Evolutionary conservation across 2,329 filamentous ascomycete genomes (phyloP).

Genomic region (Beauveria australis): DNA sequence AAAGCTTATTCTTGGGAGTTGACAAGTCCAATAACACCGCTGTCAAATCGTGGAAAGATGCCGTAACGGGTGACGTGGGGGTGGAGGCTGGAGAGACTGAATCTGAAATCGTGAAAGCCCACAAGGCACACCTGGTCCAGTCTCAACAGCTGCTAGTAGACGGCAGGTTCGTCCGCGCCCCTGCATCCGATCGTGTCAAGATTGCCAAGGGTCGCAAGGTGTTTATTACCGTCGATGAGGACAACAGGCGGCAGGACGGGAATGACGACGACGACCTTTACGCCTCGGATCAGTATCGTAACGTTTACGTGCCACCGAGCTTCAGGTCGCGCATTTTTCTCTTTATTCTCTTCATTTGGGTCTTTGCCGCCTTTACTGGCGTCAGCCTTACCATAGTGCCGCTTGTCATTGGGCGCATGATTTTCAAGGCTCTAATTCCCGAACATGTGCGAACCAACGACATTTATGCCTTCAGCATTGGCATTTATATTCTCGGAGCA

Average conservation of each 20-base stretch:
- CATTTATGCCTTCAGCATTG: slow-evolving; percentile 90
- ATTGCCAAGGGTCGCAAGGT: slow-evolving; percentile 77
- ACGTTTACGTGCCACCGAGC: slow-evolving; percentile 75
- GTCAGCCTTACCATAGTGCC: slow-evolving; percentile 80
- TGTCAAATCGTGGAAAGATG: slow-evolving; percentile 50
- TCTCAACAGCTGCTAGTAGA: slow-evolving; percentile 53
- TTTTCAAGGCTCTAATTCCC: slow-evolving; percentile 69
- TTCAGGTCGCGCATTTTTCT: slow-evolving; percentile 73
- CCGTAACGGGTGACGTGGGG: slow-evolving; percentile 40
- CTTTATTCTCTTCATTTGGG: slow-evolving; percentile 87
- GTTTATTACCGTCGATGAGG: slow-evolving; percentile 65
- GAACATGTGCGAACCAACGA: slow-evolving; percentile 74
- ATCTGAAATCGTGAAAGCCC: slow-evolving; percentile 27
- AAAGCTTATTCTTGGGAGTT: slow-evolving; percentile 38
- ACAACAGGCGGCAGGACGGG: slow-evolving; percentile 55
- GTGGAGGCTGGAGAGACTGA: slow-evolving; percentile 32
- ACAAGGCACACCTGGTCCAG: slow-evolving; percentile 38
- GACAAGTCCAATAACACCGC: slow-evolving; percentile 33
- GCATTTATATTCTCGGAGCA: slow-evolving; percentile 71
- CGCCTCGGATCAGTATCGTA: slow-evolving; percentile 53
- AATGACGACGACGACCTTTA: slow-evolving; percentile 42
- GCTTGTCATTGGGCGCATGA: slow-evolving; percentile 70
- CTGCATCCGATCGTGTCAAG: slow-evolving; percentile 89
- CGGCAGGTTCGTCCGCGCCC: slow-evolving; percentile 82
- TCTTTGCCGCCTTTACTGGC: slow-evolving; percentile 83